These are phyloP conservation scores for Ampelocalamus luodianensis DNA, from an alignment of 176 grass and related monocot genomes.

Conservation along the genomic window DNA sequence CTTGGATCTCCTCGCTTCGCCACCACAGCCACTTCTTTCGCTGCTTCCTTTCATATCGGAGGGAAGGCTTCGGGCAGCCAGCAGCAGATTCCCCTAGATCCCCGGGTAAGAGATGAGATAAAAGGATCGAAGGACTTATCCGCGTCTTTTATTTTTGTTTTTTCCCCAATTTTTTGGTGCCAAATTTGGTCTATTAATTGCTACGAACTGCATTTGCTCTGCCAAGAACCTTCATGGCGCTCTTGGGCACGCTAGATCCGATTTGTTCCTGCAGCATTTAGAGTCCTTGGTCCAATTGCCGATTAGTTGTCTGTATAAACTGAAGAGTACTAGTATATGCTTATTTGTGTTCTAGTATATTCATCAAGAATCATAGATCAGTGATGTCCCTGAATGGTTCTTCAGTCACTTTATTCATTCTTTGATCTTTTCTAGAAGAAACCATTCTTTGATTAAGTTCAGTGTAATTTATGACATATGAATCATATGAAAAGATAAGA, in stretches of 20 bases:
- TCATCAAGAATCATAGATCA: not conserved
- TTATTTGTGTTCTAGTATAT: not conserved
- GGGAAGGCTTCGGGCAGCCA: not conserved
- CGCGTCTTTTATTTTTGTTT: not conserved
- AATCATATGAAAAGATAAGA: not conserved
- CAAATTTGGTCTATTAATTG: not conserved
- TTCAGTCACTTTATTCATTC: not conserved
- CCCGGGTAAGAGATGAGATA: slow-evolving; percentile 27
- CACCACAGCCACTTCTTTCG: not conserved
- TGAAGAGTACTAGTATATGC: not conserved
- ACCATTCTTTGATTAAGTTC: not conserved
- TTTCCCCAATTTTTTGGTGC: not conserved
- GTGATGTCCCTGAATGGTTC: not conserved
- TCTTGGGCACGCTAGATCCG: slow-evolving; percentile 12
- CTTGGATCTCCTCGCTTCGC: not conserved
- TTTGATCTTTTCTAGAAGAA: not conserved
- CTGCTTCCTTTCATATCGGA: not conserved
- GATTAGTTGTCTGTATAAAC: not conserved
- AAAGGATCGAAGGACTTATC: not conserved
- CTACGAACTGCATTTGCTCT: not conserved
- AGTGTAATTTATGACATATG: not conserved
- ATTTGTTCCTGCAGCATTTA: not conserved
- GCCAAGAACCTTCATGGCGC: not conserved
- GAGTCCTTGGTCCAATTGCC: not conserved
- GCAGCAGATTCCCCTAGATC: slow-evolving; percentile 23